Conservation (phyloP, 805 yeast genomes). For the Candida gorgasii region DNA sequence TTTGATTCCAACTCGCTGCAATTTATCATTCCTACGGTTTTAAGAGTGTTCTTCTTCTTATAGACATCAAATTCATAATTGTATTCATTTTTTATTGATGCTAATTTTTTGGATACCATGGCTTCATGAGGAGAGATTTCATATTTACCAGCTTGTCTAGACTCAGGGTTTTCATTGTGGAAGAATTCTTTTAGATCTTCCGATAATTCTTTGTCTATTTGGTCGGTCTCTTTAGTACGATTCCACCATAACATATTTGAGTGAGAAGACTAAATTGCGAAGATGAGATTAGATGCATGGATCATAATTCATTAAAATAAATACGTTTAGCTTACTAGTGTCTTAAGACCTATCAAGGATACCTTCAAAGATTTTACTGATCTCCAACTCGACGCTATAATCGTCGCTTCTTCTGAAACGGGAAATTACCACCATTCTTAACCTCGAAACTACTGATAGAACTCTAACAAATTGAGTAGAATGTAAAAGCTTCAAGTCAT, state of each 20-base stretch:
- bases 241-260: slow-evolving; percentile 19
- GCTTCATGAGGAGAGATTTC: slow-evolving; percentile 28
- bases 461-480: slow-evolving; percentile 35
- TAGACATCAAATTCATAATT: slow-evolving; percentile 30
- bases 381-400: slow-evolving; percentile 32
- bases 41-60: slow-evolving; percentile 26
- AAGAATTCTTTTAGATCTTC: slow-evolving; percentile 33
- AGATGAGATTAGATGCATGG: not conserved
- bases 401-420: slow-evolving; percentile 20
- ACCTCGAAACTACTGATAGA: slow-evolving; percentile 31
- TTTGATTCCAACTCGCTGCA: slow-evolving; percentile 42
- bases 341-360: slow-evolving; percentile 29
- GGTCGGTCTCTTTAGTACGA: slow-evolving; percentile 22
- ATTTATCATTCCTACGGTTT: slow-evolving; percentile 32
- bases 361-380: slow-evolving; percentile 41
- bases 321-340: not conserved
- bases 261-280: not conserved
- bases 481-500: slow-evolving; percentile 18
- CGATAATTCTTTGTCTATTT: slow-evolving; percentile 36
- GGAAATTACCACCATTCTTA: slow-evolving; percentile 30
- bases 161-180: slow-evolving; percentile 30
- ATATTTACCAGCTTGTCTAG: slow-evolving; percentile 22
- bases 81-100: slow-evolving; percentile 19
- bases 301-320: slow-evolving; percentile 2
- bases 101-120: slow-evolving; percentile 27